Evolutionary conservation across 169 alveolate species (phyloP).

Genomic region (Plasmodium inui): DNA sequence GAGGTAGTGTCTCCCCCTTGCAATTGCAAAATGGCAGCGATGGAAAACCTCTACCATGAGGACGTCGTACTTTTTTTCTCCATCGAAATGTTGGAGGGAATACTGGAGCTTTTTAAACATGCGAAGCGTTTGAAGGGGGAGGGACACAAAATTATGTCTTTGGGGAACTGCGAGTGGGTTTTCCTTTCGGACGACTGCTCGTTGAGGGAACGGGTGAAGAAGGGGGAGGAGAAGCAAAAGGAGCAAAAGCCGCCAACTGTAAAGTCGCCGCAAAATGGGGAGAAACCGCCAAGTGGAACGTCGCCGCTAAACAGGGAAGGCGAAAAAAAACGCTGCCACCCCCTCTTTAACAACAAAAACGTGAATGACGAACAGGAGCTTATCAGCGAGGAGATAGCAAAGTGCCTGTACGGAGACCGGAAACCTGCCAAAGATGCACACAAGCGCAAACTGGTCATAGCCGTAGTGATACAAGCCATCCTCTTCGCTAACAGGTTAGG

Average conservation of each 20-base stretch:
- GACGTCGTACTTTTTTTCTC: conserved; percentile 38
- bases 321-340: background rate
- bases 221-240: background rate
- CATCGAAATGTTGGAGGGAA: conserved; percentile 39
- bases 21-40: background rate
- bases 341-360: conserved; percentile 17
- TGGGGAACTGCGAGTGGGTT: background rate
- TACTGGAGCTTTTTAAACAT: conserved; percentile 15
- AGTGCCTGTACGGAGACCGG: background rate
- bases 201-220: background rate
- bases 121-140: background rate
- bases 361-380: conserved; percentile 23
- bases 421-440: background rate
- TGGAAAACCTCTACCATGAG: conserved; percentile 32
- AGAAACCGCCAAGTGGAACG: background rate
- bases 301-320: background rate
- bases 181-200: conserved; percentile 20
- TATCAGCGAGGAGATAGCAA: conserved; percentile 26
- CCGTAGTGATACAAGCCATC: conserved; percentile 46
- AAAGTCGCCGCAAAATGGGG: background rate
- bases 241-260: background rate
- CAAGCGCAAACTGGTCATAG: conserved; percentile 12
- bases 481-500: conserved; percentile 35
- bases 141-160: conserved; percentile 3
- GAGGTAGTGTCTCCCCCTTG: background rate